Conservation (phyloP, 352 stramenopile species). For the Blastocystis sp. region DNA sequence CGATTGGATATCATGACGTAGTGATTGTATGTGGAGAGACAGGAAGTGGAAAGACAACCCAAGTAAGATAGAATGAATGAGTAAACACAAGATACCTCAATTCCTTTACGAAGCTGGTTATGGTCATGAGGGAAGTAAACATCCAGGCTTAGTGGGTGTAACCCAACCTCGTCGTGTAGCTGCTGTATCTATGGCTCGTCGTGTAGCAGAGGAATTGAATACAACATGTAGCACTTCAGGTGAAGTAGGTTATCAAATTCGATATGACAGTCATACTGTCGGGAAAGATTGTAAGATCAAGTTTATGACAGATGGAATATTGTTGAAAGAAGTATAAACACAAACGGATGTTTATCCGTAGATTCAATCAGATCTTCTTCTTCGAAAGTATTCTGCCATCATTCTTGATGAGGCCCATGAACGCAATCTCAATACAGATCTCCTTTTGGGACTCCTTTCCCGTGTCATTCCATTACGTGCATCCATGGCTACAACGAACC, state of each 20-base stretch:
- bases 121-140: conserved; percentile 65
- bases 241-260: conserved; percentile 90
- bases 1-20: conserved; percentile 85
- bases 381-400: conserved; percentile 68
- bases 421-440: conserved; percentile 84
- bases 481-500: conserved; percentile 72
- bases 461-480: conserved; percentile 82
- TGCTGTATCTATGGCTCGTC: conserved; percentile 90
- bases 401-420: conserved; percentile 90
- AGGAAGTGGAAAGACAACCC: conserved; percentile 91
- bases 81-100: conserved; percentile 76
- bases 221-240: conserved; percentile 71
- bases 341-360: neutral
- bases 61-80: conserved; percentile 65
- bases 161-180: conserved; percentile 94
- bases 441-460: conserved; percentile 88
- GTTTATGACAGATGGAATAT: conserved; percentile 98
- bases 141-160: conserved; percentile 77
- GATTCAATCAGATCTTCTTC: conserved; percentile 66
- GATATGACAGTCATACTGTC: conserved; percentile 88
- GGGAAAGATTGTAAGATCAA: conserved; percentile 83
- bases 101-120: conserved; percentile 92
- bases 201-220: conserved; percentile 91
- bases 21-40: conserved; percentile 95
- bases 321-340: conserved; percentile 85